Evolutionary conservation across 495 filamentous ascomycete species (phyloP), one percentile per base, ranked within the genome.

Genomic region (Penicillium nucicola): DNA sequence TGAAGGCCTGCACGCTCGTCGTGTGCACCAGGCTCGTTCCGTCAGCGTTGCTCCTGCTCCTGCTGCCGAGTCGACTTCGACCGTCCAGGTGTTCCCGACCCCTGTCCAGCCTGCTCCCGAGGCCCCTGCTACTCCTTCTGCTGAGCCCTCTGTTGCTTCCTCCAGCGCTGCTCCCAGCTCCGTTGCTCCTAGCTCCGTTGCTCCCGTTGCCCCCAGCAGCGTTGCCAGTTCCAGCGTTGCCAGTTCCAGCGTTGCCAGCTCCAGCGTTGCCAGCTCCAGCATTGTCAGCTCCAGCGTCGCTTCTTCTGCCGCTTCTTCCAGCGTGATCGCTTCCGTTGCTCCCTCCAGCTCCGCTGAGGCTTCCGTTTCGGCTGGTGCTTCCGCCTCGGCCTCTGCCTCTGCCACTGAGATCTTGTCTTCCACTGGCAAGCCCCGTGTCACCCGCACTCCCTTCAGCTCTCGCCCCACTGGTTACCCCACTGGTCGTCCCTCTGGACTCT

Each of bases 1-100:
- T 56, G 68, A 76, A 42, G 64, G 49, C 52, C 49, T 61, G 13
- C 62, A 64, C 25, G 60, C 58, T 44, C 69, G 68, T 46, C 69
- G 70, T 52, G 42, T 70, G 51, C 48, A 52, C 18, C 50, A 35
- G 39, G 39, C 46, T 43, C 57, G 67, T 48, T 58, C 63, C 13
- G 50, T 56, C 23, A 48, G 42, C 39, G 39, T 34, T 36, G 43
- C 48, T 45, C 57, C 53, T 48, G 34, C 50, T 14, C 35, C 57
- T 23, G 30, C 25, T 35, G 15, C 20, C 37, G 28, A 39, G 12
- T 49, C 43, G 1, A 53, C 45, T 44, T 60, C 58, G 19, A 55
- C 55, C 33, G 57, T 50, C 35, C 33, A 53, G 20, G 37, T 44
- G 38, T 18, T 49, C 40, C 57, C 56, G 28, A 45, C 43, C 18